A percentile compares a stretch with the other conserved stretches of the same genome.
Conservation (phyloP, 1,284 basidiomycete species). For the Trametes versicolor region DNA sequence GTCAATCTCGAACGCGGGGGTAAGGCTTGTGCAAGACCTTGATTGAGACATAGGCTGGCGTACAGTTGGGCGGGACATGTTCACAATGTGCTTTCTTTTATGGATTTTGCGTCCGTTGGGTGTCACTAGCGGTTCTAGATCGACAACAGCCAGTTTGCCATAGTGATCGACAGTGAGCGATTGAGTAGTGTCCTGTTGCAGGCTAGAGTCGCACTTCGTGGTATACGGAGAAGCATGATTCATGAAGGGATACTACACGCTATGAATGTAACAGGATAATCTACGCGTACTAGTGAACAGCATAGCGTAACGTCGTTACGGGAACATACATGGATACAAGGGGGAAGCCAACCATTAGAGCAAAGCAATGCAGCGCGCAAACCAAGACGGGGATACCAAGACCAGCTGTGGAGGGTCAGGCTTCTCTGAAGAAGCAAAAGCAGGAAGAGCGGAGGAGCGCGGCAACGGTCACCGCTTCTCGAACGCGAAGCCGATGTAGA, state of each 20-base stretch:
- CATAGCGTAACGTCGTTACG: not conserved
- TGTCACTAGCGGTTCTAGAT: too few species aligned
- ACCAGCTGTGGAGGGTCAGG: not conserved
- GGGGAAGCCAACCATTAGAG: not conserved
- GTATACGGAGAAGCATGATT: too few species aligned
- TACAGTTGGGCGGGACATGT: too few species aligned
- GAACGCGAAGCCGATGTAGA: slow-evolving; percentile 57
- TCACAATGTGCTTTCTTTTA: too few species aligned
- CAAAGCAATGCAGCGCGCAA: not conserved
- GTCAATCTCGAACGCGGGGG: too few species aligned
- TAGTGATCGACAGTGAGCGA: too few species aligned
- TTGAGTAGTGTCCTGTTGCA: too few species aligned
- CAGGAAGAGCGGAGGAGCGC: not conserved
- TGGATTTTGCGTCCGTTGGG: too few species aligned
- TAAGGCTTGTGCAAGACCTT: too few species aligned
- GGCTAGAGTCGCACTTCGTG: too few species aligned
- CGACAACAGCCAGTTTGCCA: too few species aligned
- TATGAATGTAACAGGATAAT: not conserved
- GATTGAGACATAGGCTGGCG: too few species aligned
- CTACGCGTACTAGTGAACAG: slow-evolving; percentile 5
- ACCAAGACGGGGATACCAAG: not conserved
- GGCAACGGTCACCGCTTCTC: slow-evolving; percentile 30
- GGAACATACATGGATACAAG: slow-evolving; percentile 6
- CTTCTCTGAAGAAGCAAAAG: not conserved
- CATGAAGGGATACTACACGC: slow-evolving; percentile 1